These are phyloP conservation scores for Cantharellus cinnabarinus DNA, from an alignment of 768 basidiomycete species.

Conservation along the genomic window DNA sequence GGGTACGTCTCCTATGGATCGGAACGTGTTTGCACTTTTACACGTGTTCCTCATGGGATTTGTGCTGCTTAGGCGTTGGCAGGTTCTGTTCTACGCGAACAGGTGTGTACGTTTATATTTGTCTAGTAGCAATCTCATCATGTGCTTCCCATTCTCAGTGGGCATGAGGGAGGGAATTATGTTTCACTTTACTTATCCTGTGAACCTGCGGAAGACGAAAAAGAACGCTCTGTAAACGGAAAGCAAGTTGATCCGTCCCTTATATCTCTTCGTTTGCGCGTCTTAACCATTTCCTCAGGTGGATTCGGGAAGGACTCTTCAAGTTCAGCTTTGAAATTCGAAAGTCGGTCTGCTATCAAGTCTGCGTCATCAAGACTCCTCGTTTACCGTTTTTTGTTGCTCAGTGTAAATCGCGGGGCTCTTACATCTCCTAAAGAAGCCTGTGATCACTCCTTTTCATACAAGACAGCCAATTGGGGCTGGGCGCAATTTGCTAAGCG, in stretches of 20 bases:
- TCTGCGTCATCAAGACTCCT: background rate
- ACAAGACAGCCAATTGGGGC: conserved; percentile 69
- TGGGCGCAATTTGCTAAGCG: conserved; percentile 68
- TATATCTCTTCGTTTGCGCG: background rate
- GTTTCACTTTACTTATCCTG: conserved; percentile 67
- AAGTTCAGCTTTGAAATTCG: conserved; percentile 67
- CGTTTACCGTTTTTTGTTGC: conserved; percentile 25
- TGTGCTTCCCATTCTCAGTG: conserved; percentile 20
- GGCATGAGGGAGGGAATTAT: conserved; percentile 30
- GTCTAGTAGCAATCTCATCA: background rate
- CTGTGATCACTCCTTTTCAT: conserved; percentile 58
- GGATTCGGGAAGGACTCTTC: conserved; percentile 70
- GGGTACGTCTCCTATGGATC: conserved; percentile 24
- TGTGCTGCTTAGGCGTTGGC: conserved; percentile 11
- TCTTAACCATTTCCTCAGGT: conserved; percentile 24
- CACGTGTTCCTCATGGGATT: too few relatives aligned
- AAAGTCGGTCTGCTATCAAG: conserved; percentile 15
- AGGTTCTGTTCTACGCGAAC: conserved; percentile 75
- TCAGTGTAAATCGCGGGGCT: conserved; percentile 20
- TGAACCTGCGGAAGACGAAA: conserved; percentile 67
- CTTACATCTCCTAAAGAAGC: conserved; percentile 42
- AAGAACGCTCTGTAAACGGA: conserved; percentile 39
- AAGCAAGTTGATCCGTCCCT: conserved; percentile 21
- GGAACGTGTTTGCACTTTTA: too few relatives aligned
- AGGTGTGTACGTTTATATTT: background rate